Conservation (phyloP, 495 filamentous ascomycete genomes). For the Neurospora sp. region DNA sequence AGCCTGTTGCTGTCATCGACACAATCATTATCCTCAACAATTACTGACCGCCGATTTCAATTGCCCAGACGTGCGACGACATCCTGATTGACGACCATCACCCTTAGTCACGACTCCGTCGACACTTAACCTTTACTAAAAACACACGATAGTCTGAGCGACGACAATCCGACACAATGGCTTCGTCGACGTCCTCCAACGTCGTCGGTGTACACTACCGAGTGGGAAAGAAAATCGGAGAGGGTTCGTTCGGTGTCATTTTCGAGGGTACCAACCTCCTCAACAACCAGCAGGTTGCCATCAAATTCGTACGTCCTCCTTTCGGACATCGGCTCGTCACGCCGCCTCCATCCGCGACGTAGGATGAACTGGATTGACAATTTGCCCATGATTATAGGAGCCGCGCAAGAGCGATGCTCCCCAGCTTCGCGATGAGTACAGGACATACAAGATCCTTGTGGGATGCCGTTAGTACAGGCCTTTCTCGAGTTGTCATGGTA, state of each 20-base stretch:
- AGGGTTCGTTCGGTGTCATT: conserved; percentile 98
- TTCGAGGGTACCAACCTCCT: conserved; percentile 98
- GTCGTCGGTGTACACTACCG: conserved; percentile 98
- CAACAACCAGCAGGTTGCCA: conserved; percentile 98
- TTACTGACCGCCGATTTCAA: not conserved
- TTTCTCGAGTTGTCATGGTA: not conserved
- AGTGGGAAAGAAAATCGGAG: conserved; percentile 98
- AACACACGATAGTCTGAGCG: not conserved
- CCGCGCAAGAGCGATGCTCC: conserved; percentile 97
- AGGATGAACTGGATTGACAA: not conserved
- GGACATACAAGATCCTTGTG: conserved; percentile 98
- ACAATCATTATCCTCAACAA: not conserved
- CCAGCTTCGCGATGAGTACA: conserved; percentile 95
- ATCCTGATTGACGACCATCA: not conserved
- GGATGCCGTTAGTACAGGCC: conserved; percentile 78
- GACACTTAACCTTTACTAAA: not conserved
- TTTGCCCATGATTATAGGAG: conserved; percentile 49
- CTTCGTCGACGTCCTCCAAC: conserved; percentile 82
- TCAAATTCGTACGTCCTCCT: conserved; percentile 81
- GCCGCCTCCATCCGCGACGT: not conserved
- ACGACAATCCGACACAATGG: conserved; percentile 45
- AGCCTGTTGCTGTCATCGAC: not conserved
- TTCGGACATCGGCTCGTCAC: not conserved
- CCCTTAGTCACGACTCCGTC: not conserved
- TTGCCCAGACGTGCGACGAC: not conserved